Evolutionary conservation across 352 stramenopile genomes (phyloP), one percentile per base, ranked within the genome.

Genomic region (Thalassiosira sp.): DNA sequence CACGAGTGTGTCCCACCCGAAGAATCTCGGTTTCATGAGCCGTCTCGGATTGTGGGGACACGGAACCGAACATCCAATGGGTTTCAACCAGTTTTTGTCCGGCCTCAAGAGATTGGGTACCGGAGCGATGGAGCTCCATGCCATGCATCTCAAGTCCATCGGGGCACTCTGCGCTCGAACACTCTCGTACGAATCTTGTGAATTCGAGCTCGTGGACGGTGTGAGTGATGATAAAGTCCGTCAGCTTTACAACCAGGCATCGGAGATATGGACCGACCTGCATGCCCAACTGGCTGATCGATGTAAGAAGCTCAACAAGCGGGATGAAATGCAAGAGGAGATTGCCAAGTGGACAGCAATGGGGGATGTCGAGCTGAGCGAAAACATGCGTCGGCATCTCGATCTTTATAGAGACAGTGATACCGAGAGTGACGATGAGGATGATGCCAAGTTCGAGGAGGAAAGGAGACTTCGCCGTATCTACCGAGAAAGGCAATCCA

Each of bases 121-220:
- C 28, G 89, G 89, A n/a, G 83, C 86, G 0, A 86, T 94, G 79
- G 89, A 94, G 54, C 77, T 94, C 42, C 85, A 94, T 25, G 84
- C 89, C 16, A 91, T 95, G 62, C 80, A 94, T 67, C 75, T 94
- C n/a, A 95, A 95, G 75, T 71, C 79, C 13, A 75, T 73, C 20
- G 90, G 90, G 13, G 63, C 75, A 8, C 76, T 90, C 33, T 60
- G 89, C 2, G 84, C 80, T 45, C 72, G 87, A 7, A 87, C 81
- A 2, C 79, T 94, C 8, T 84, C 72, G 13, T 94, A 82, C 58
- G 45, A 78, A 22, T 62, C 72, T 5, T 89, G 82, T 45, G 69
- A 81, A 8, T 94, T 94, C 59, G 69, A 89, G 46, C 48, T 81
- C 11, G 62, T 85, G 0, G 56, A 81, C 16, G 65, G 57, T 35